Evolutionary conservation across 2,329 filamentous ascomycete genomes (phyloP).

Genomic region (Xylariaceae sp.): DNA sequence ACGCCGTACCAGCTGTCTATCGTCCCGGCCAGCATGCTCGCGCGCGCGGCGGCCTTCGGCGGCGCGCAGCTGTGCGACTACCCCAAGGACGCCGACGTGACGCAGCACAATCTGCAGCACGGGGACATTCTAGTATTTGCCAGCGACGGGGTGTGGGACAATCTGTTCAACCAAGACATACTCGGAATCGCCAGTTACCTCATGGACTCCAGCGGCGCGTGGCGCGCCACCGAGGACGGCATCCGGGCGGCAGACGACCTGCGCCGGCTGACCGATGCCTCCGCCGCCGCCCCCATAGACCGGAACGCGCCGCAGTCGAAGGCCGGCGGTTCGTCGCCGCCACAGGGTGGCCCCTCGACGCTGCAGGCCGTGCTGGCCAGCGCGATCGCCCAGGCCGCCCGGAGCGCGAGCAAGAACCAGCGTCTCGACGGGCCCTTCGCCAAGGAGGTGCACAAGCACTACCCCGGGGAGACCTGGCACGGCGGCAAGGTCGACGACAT

Average conservation of each 20-base stretch:
- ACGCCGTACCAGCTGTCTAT: constrained; percentile 92
- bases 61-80: constrained; percentile 74
- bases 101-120: constrained; percentile 69
- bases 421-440: constrained; percentile 88
- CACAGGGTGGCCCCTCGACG: constrained; percentile 34
- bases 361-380: constrained; percentile 74
- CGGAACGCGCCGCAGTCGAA: too few relatives aligned
- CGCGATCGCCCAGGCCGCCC: constrained; percentile 74
- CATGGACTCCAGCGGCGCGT: constrained; percentile 70
- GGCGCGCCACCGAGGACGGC: constrained; percentile 56
- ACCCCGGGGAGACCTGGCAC: constrained; percentile 76
- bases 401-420: constrained; percentile 72
- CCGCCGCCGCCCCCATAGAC: constrained; percentile 11
- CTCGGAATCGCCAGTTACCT: constrained; percentile 68
- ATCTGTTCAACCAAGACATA: constrained; percentile 84
- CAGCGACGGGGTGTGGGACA: constrained; percentile 94
- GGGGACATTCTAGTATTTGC: constrained; percentile 92
- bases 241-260: constrained; percentile 58
- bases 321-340: neutral
- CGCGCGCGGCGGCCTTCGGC: constrained; percentile 76
- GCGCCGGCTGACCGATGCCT: constrained; percentile 36
- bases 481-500: constrained; percentile 97
- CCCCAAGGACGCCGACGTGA: constrained; percentile 75
- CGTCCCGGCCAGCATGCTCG: constrained; percentile 70
- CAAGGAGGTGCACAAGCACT: constrained; percentile 84